Evolutionary conservation across 31 red algal genomes (phyloP).

Genomic region (Asparagopsis taxiformis): DNA sequence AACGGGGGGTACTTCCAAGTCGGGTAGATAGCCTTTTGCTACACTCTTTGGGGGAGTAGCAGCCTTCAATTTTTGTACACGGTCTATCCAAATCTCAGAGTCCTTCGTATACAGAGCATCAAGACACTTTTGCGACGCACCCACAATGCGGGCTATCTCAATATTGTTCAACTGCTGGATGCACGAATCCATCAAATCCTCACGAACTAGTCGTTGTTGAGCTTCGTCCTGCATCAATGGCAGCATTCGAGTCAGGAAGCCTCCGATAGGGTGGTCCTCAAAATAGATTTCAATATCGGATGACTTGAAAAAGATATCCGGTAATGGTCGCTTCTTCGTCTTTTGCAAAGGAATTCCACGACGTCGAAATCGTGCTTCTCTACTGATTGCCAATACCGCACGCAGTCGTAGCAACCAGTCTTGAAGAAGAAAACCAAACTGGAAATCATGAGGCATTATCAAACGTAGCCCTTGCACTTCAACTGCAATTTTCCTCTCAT

Average conservation of each 20-base stretch:
- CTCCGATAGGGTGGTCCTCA: slow-evolving; percentile 66
- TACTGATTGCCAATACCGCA: slow-evolving; percentile 35
- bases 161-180: slow-evolving; percentile 34
- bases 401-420: slow-evolving; percentile 72
- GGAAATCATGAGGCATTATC: slow-evolving; percentile 45
- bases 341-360: slow-evolving; percentile 15
- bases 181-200: slow-evolving; percentile 48
- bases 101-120: slow-evolving; percentile 49
- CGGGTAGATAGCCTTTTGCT: slow-evolving; percentile 58
- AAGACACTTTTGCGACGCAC: slow-evolving; percentile 35
- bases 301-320: slow-evolving; percentile 51
- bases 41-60: slow-evolving; percentile 18
- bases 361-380: slow-evolving; percentile 12
- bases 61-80: slow-evolving; percentile 39
- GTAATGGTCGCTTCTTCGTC: slow-evolving; percentile 36
- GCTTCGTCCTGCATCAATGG: slow-evolving; percentile 79
- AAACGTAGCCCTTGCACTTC: slow-evolving; percentile 27
- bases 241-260: slow-evolving; percentile 53
- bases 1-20: slow-evolving; percentile 26
- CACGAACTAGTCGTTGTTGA: slow-evolving; percentile 54
- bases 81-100: slow-evolving; percentile 61
- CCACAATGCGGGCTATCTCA: slow-evolving; percentile 44
- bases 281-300: slow-evolving; percentile 51
- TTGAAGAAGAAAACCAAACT: slow-evolving; percentile 64
- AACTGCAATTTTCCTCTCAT: slow-evolving; percentile 42